Evolutionary conservation across 2,329 filamentous ascomycete species (phyloP).

Genomic region (Triangularia verruculosa): DNA sequence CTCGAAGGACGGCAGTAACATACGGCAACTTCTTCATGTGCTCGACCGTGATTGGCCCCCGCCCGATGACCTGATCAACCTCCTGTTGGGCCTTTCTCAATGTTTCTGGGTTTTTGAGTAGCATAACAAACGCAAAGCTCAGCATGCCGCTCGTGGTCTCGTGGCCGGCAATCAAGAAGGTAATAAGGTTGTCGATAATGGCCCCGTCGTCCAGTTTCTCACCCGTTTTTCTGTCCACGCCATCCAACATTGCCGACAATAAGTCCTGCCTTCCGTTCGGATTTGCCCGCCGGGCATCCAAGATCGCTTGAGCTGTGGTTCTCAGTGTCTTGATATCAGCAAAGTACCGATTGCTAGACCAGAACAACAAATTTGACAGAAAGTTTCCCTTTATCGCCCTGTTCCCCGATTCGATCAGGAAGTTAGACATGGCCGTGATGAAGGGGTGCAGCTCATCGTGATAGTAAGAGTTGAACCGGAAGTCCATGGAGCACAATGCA

Average conservation of each 20-base stretch:
- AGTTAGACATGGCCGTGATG: slow-evolving; percentile 62
- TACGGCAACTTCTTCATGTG: slow-evolving; percentile 62
- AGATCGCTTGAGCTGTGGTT: slow-evolving; percentile 55
- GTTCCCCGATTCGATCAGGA: slow-evolving; percentile 55
- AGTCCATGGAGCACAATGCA: slow-evolving; percentile 68
- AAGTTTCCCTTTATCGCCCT: slow-evolving; percentile 48
- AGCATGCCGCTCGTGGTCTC: slow-evolving; percentile 69
- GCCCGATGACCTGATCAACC: slow-evolving; percentile 63
- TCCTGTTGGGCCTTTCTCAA: slow-evolving; percentile 63
- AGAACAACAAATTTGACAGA: slow-evolving; percentile 45
- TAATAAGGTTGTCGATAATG: slow-evolving; percentile 69
- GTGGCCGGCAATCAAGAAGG: slow-evolving; percentile 68
- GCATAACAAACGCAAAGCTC: slow-evolving; percentile 62
- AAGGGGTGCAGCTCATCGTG: slow-evolving; percentile 67
- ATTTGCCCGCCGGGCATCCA: slow-evolving; percentile 55
- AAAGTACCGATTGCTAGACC: slow-evolving; percentile 49
- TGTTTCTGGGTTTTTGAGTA: slow-evolving; percentile 60
- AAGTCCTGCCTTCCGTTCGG: slow-evolving; percentile 57
- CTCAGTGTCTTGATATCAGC: slow-evolving; percentile 55
- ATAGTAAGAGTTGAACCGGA: slow-evolving; percentile 74
- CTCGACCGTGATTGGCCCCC: slow-evolving; percentile 54
- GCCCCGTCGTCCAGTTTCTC: slow-evolving; percentile 59
- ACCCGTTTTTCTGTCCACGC: slow-evolving; percentile 65
- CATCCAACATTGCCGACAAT: slow-evolving; percentile 66
- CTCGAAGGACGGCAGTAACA: slow-evolving; percentile 61